Conservation (phyloP, 2,329 filamentous ascomycete genomes). For the Neophaeococcomyces mojaviensis region DNA sequence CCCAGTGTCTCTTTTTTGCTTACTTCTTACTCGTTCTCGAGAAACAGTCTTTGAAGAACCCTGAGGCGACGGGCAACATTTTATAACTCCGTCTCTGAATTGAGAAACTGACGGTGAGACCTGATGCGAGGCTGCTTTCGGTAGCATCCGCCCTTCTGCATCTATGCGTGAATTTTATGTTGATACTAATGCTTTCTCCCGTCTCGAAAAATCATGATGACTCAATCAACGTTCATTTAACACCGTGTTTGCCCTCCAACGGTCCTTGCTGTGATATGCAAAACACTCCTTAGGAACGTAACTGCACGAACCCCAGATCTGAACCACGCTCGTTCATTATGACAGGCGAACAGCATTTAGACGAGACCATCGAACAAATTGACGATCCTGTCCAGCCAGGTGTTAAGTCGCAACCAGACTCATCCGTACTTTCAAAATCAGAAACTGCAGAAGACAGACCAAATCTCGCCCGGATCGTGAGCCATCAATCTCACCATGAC, state of each 20-base stretch:
- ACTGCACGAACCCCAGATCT: neutral
- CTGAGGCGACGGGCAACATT: neutral
- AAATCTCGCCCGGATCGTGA: constrained; percentile 27
- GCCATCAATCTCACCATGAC: constrained; percentile 27
- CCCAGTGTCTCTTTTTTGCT: neutral
- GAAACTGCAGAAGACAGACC: constrained; percentile 7
- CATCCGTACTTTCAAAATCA: constrained; percentile 4
- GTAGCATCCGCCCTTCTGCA: neutral
- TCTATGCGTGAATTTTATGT: neutral
- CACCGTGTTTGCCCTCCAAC: neutral
- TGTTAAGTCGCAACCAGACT: constrained; percentile 7
- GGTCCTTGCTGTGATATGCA: no score
- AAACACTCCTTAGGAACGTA: neutral
- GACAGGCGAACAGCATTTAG: constrained; percentile 18
- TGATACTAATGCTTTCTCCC: neutral
- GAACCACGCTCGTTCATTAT: constrained; percentile 6
- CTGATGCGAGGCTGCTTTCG: neutral
- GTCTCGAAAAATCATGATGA: neutral
- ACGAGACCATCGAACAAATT: constrained; percentile 11
- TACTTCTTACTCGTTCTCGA: neutral
- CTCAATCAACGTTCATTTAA: neutral
- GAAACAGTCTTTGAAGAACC: neutral
- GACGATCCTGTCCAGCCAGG: constrained; percentile 2
- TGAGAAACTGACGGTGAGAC: neutral
- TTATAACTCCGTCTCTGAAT: neutral